Conservation (phyloP, 257 asterid genomes). For the Solanum rostratum region DNA sequence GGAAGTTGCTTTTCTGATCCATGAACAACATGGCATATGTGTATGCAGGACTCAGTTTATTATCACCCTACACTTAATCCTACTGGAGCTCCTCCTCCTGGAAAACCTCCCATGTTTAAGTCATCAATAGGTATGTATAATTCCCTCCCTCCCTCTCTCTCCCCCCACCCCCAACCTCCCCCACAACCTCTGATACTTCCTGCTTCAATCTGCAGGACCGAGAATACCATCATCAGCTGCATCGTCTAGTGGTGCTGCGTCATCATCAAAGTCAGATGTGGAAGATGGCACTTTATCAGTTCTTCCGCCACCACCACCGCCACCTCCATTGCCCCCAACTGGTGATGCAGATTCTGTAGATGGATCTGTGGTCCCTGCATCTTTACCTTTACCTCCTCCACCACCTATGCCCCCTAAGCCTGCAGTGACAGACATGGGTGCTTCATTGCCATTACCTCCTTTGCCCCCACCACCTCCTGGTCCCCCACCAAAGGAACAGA, state of each 20-base stretch:
- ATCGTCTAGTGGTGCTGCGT: conserved; percentile 62
- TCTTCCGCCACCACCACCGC: conserved; percentile 69
- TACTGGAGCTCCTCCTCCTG: conserved; percentile 99
- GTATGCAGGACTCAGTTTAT: conserved; percentile 89
- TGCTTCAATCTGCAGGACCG: conserved; percentile 49
- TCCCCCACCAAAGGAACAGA: conserved; percentile 75
- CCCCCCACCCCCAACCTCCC: not conserved
- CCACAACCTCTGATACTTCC: not conserved
- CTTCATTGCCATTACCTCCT: conserved; percentile 52
- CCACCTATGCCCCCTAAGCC: conserved; percentile 87
- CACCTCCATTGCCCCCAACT: conserved; percentile 54
- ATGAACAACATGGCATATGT: conserved; percentile 9
- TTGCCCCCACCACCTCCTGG: conserved; percentile 74
- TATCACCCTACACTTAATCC: conserved; percentile 97
- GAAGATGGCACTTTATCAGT: conserved; percentile 41
- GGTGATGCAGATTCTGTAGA: conserved; percentile 49
- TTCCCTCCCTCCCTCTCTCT: not conserved
- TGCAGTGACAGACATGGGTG: conserved; percentile 23
- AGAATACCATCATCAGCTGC: conserved; percentile 70
- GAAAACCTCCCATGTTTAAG: conserved; percentile 96
- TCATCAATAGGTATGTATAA: conserved; percentile 63
- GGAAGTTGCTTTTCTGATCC: conserved; percentile 6
- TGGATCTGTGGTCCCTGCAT: conserved; percentile 34
- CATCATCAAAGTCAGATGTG: conserved; percentile 47
- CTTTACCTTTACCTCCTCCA: conserved; percentile 84